Base-by-base conservation (phyloP, 768 basidiomycete species). In the Suillus subaureus region DNA sequence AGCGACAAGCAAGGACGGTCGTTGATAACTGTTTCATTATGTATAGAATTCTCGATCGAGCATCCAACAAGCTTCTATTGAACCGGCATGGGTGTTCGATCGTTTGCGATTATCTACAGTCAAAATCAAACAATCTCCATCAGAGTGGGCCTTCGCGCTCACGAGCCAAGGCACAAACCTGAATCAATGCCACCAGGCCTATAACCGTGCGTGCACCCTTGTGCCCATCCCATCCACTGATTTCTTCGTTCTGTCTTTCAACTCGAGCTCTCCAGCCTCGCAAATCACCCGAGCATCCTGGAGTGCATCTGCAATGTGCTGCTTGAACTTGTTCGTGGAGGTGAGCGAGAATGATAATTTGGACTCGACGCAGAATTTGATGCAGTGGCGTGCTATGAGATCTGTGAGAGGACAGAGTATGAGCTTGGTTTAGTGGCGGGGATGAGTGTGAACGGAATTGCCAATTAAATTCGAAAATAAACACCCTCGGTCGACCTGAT, bases 361-460 rank as follows among this genome's bases (percentile, higher is more conserved):
- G 52, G 91, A 93, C 75, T 99, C 97, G 73, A 97, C 89, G 3
- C 96, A 96, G 78, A 97, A 96, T 77, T 95, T 96, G 73, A 99
- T 82, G 64, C 88, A 81, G 49, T 89, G 79, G 16, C 89, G 86
- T 16, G 89, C 93, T 64, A 92, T 85, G 65, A 97, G 85, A 76
- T 97, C 96, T 97, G 70, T 28, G n/a, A 60, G 40, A 63, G 49
- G 79, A 74, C 26, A 52, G 73, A 13, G 18, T 60, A 26, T 33
- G 31, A 28, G 33, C 61, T 49, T 64, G 21, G 61, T 40, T 28
- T 13, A 23, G 40, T 28, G 39, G 11, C 2, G 21, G 58, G 23
- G 9, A 18, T 18, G n/a, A 58, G 23, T 9, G 13, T 33, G 4
- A 33, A 16, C 28, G 6, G 18, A 23, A 56, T 16, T 12, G 45